phyloP scores from a whole-genome alignment of 2,329 filamentous ascomycete genomes.

The Fusarium sublunatum region DNA sequence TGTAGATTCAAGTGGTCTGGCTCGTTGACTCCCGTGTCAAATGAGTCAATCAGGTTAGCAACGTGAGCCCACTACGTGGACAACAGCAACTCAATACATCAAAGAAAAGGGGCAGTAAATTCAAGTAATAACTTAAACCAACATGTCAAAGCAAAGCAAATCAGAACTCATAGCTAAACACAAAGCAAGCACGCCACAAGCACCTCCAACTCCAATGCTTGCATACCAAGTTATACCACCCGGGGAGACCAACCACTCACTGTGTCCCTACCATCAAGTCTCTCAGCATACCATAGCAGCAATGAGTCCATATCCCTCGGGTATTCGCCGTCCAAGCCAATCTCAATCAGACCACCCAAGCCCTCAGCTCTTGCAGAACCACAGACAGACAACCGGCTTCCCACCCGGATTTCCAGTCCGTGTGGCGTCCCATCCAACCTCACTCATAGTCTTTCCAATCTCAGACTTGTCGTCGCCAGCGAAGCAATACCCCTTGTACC shows the following conservation, averaged over 20 bases:
- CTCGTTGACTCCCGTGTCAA: too few species aligned
- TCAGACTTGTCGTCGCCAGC: slow-evolving; percentile 61
- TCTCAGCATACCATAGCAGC: neutral
- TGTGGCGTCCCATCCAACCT: slow-evolving; percentile 68
- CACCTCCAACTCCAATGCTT: slow-evolving; percentile 15
- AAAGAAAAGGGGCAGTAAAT: neutral
- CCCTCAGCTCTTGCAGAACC: slow-evolving; percentile 64
- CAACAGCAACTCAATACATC: too few species aligned
- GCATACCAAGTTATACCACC: neutral
- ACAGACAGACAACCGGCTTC: slow-evolving; percentile 69
- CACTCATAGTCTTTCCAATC: slow-evolving; percentile 62
- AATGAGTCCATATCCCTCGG: neutral
- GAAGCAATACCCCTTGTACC: slow-evolving; percentile 67
- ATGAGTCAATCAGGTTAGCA: too few species aligned
- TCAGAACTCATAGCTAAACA: neutral
- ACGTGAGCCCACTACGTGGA: too few species aligned
- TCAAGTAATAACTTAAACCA: neutral
- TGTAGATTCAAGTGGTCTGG: too few species aligned
- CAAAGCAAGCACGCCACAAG: neutral
- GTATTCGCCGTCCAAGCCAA: neutral
- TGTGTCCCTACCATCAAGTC: neutral
- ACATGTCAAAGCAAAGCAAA: neutral
- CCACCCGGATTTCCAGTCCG: slow-evolving; percentile 60
- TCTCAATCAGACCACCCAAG: neutral
- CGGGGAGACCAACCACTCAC: neutral